Conservation (phyloP, 2,329 filamentous ascomycete genomes). For the Calonectria ilicicola region DNA sequence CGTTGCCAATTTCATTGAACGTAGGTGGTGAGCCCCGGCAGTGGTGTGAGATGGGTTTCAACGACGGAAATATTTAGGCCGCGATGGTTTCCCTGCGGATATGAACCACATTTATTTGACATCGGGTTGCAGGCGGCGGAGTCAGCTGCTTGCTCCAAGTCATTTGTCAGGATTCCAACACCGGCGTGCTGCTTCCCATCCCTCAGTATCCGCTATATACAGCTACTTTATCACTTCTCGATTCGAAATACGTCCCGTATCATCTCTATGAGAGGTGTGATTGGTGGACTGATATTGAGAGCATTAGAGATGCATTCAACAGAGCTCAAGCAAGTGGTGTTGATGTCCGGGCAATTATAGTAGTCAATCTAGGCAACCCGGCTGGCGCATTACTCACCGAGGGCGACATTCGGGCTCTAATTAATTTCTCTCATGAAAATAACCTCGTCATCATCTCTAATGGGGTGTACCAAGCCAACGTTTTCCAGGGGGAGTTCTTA, state of each 20-base stretch:
- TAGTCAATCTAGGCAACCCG: slow-evolving; percentile 99
- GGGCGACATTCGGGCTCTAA: slow-evolving; percentile 83
- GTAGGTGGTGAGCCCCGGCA: slow-evolving; percentile 44
- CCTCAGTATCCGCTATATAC: slow-evolving; percentile 99
- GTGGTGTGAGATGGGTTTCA: neutral
- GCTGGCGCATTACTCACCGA: slow-evolving; percentile 88
- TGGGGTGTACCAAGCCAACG: slow-evolving; percentile 99
- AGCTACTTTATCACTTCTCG: slow-evolving; percentile 79
- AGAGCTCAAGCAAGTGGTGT: slow-evolving; percentile 81
- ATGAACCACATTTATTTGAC: slow-evolving; percentile 89
- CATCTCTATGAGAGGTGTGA: slow-evolving; percentile 67
- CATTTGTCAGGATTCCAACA: slow-evolving; percentile 71
- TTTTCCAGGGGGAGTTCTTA: slow-evolving; percentile 93
- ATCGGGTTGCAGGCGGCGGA: slow-evolving; percentile 87
- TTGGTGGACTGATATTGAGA: too few relatives aligned
- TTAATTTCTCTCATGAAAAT: slow-evolving; percentile 87
- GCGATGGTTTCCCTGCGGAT: slow-evolving; percentile 88
- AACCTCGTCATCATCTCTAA: slow-evolving; percentile 92
- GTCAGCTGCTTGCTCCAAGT: slow-evolving; percentile 57
- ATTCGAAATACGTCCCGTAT: too few relatives aligned
- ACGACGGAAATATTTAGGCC: neutral
- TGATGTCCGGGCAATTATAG: slow-evolving; percentile 91
- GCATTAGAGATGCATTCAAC: too few relatives aligned
- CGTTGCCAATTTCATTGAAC: slow-evolving; percentile 78
- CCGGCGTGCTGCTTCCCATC: slow-evolving; percentile 92